Evolutionary conservation across 1,284 basidiomycete species (phyloP).

Genomic region (Neonothopanus nambi): DNA sequence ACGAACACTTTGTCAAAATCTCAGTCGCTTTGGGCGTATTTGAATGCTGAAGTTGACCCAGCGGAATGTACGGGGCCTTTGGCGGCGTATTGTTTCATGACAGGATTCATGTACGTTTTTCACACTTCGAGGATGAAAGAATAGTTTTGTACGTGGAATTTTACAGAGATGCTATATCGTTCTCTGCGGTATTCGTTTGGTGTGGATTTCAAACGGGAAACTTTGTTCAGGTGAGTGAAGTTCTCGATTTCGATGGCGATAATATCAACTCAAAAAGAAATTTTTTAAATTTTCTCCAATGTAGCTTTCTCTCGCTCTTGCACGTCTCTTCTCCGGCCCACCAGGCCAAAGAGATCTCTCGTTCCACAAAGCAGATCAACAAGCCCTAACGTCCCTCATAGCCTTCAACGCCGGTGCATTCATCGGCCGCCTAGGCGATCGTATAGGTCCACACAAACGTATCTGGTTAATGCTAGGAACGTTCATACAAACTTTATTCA

Average conservation of each 20-base stretch:
- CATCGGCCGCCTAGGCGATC: conserved; percentile 58
- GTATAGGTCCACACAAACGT: conserved; percentile 56
- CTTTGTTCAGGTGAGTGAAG: conserved; percentile 23
- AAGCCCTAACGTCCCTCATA: conserved; percentile 62
- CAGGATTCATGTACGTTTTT: conserved; percentile 26
- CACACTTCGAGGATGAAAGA: neutral
- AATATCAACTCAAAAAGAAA: too few relatives aligned
- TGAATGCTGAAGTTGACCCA: conserved; percentile 17
- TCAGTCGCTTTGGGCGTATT: conserved; percentile 2
- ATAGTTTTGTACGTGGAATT: neutral
- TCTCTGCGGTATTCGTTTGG: conserved; percentile 26
- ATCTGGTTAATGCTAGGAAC: conserved; percentile 60
- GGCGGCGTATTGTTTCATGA: conserved; percentile 27
- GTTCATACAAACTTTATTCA: conserved; percentile 59
- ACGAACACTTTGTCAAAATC: neutral
- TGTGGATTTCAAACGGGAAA: conserved; percentile 29
- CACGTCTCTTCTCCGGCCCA: conserved; percentile 52
- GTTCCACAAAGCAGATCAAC: conserved; percentile 65
- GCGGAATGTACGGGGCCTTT: conserved; percentile 21
- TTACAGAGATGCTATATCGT: conserved; percentile 63
- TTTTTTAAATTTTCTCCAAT: too few relatives aligned
- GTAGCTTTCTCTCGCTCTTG: conserved; percentile 4
- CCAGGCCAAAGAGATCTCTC: conserved; percentile 37
- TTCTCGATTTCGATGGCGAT: too few relatives aligned
- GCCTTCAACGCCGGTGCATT: conserved; percentile 60